These are phyloP conservation scores for Achaetomiella virescens DNA, from an alignment of 495 filamentous ascomycete species.

Conservation along the genomic window DNA sequence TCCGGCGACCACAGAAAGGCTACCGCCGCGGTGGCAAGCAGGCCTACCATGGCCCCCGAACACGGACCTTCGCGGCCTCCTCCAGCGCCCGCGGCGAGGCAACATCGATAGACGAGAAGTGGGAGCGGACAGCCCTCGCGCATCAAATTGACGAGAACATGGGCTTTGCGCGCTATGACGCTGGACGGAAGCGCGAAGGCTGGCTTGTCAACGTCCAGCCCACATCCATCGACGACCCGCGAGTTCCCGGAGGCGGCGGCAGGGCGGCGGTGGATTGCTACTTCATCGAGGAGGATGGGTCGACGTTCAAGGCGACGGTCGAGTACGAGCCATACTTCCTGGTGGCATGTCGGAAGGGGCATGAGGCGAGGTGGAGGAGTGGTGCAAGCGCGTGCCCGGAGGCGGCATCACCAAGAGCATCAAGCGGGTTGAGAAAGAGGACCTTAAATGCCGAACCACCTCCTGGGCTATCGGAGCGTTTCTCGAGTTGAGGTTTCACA, in stretches of 20 bases:
- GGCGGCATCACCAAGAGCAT: conserved; percentile 79
- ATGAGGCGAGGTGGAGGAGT: conserved; percentile 94
- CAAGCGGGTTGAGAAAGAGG: conserved; percentile 79
- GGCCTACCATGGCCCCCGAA: conserved; percentile 48
- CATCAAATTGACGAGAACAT: conserved; percentile 89
- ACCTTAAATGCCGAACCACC: conserved; percentile 94
- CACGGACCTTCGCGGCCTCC: conserved; percentile 71
- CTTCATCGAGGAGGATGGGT: conserved; percentile 89
- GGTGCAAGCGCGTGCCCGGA: conserved; percentile 73
- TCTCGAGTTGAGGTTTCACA: conserved; percentile 77
- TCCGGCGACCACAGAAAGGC: conserved; percentile 45
- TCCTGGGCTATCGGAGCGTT: conserved; percentile 87
- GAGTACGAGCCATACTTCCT: conserved; percentile 97
- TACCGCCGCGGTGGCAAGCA: conserved; percentile 47
- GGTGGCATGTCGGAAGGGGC: conserved; percentile 79
- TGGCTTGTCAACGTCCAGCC: conserved; percentile 96
- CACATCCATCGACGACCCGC: conserved; percentile 79
- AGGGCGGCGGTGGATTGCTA: conserved; percentile 93
- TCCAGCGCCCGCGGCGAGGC: conserved; percentile 70
- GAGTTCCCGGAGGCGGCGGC: conserved; percentile 65
- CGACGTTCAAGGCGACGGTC: conserved; percentile 91
- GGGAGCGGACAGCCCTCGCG: conserved; percentile 75
- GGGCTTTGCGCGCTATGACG: conserved; percentile 89
- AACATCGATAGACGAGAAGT: conserved; percentile 77
- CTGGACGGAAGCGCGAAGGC: conserved; percentile 75